Conservation (phyloP, 1,284 basidiomycete species). For the Vanrija pseudolonga region DNA sequence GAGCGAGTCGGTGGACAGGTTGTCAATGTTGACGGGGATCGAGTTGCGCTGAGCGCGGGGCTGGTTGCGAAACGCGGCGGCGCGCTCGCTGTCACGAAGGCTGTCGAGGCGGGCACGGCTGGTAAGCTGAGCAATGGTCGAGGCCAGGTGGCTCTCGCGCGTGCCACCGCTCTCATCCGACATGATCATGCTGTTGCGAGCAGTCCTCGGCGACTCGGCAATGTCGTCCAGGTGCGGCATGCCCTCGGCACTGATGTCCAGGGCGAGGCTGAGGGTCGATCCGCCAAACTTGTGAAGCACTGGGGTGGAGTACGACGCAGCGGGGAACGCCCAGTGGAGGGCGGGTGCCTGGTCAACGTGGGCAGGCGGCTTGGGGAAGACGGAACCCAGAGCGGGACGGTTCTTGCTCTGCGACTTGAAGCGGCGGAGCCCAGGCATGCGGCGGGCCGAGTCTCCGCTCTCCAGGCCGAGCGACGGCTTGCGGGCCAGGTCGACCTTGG, state of each 20-base stretch:
- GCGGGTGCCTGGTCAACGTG: conserved; percentile 14
- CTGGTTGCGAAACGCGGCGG: neutral
- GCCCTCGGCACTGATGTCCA: conserved; percentile 11
- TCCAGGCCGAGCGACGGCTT: too few relatives aligned
- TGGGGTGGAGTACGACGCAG: conserved; percentile 18
- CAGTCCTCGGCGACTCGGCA: conserved; percentile 3
- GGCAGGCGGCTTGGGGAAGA: conserved; percentile 20
- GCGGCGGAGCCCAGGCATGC: conserved; percentile 1
- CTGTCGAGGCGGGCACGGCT: neutral
- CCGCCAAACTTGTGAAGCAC: conserved; percentile 22
- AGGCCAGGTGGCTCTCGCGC: conserved; percentile 12
- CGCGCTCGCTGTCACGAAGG: too few relatives aligned
- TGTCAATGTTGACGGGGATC: conserved; percentile 18
- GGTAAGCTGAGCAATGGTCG: conserved; percentile 10
- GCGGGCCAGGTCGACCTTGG: too few relatives aligned
- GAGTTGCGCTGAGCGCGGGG: neutral
- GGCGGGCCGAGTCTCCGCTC: too few relatives aligned
- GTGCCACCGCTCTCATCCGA: neutral
- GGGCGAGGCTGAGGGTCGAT: conserved; percentile 15
- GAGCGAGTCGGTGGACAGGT: conserved; percentile 18
- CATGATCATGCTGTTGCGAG: neutral
- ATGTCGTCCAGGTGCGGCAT: conserved; percentile 15
- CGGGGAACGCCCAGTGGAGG: conserved; percentile 21
- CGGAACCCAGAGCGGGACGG: conserved; percentile 15
- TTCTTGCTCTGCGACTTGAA: conserved; percentile 10